These are phyloP conservation scores for Solioccasus polychromus DNA, from an alignment of 768 basidiomycete genomes.

Conservation along the genomic window DNA sequence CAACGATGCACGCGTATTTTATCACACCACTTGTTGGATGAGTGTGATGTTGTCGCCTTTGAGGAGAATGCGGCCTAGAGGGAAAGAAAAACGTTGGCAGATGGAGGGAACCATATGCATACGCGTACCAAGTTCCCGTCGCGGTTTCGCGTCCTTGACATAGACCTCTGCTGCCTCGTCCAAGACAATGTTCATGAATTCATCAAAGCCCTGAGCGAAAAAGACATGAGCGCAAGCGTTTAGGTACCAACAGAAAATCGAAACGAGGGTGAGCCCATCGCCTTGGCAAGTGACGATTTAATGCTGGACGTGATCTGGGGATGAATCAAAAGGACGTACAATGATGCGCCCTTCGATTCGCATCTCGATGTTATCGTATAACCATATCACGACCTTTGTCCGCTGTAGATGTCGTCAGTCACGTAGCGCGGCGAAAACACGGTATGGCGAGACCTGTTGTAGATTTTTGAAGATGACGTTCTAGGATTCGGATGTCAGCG, in stretches of 20 bases:
- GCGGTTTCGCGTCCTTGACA: conserved; percentile 84
- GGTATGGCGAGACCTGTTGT: conserved; percentile 58
- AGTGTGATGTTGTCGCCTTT: conserved; percentile 99
- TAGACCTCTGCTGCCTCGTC: conserved; percentile 93
- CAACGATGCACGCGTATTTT: too few species aligned
- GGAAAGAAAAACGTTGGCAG: background rate
- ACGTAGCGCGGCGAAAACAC: conserved; percentile 1
- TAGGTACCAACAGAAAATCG: background rate
- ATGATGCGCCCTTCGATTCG: conserved; percentile 94
- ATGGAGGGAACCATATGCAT: background rate
- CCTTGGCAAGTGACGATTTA: conserved; percentile 40
- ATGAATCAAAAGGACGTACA: conserved; percentile 53
- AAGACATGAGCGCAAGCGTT: conserved; percentile 22
- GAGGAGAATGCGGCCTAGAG: conserved; percentile 84
- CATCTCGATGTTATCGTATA: conserved; percentile 97
- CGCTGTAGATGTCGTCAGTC: conserved; percentile 45
- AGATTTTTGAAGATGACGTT: conserved; percentile 99
- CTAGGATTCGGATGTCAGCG: conserved; percentile 37
- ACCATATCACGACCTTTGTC: conserved; percentile 86
- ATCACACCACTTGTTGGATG: conserved; percentile 66
- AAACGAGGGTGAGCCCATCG: conserved; percentile 22
- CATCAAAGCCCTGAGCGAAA: conserved; percentile 86
- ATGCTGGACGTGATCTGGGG: conserved; percentile 33
- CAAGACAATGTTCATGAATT: conserved; percentile 98
- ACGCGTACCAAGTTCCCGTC: conserved; percentile 79